phyloP scores from a whole-genome alignment of 2,329 filamentous ascomycete species.

The Sarocladium oryzae region DNA sequence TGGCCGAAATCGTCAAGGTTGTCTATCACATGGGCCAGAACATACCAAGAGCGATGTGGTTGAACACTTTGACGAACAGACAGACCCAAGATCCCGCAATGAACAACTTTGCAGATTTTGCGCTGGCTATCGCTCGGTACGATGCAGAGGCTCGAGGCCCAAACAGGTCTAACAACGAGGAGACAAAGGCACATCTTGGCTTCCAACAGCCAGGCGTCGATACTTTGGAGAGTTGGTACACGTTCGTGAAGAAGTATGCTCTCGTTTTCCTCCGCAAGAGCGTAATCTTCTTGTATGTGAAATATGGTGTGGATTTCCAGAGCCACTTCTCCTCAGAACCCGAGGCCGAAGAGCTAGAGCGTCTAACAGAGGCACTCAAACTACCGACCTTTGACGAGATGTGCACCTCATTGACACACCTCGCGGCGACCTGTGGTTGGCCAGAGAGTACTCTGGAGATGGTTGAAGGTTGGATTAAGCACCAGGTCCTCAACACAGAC shows the following conservation, averaged over 20 bases:
- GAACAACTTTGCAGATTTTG: conserved; percentile 50
- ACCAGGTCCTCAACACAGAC: conserved; percentile 43
- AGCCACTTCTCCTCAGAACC: conserved; percentile 56
- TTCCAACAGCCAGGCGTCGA: conserved; percentile 51
- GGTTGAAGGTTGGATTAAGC: conserved; percentile 66
- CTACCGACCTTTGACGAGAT: conserved; percentile 76
- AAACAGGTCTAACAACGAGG: neutral
- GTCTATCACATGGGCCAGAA: conserved; percentile 54
- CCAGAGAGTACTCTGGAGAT: conserved; percentile 37
- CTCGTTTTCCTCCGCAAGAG: conserved; percentile 85
- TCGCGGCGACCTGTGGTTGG: conserved; percentile 41
- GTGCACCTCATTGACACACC: conserved; percentile 52
- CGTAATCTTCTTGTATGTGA: conserved; percentile 76
- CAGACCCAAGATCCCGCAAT: conserved; percentile 39
- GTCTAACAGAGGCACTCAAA: conserved; percentile 68
- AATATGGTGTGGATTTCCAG: conserved; percentile 83
- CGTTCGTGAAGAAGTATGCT: conserved; percentile 72
- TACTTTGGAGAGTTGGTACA: conserved; percentile 47
- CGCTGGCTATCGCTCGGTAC: conserved; percentile 38
- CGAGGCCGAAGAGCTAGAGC: conserved; percentile 71
- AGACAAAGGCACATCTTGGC: conserved; percentile 30
- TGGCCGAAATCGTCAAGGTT: conserved; percentile 85
- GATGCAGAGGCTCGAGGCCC: conserved; percentile 27
- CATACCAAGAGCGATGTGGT: conserved; percentile 43
- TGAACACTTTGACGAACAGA: conserved; percentile 36